phyloP scores from a whole-genome alignment of 2,329 filamentous ascomycete species.

The Aspergillus chevalieri region DNA sequence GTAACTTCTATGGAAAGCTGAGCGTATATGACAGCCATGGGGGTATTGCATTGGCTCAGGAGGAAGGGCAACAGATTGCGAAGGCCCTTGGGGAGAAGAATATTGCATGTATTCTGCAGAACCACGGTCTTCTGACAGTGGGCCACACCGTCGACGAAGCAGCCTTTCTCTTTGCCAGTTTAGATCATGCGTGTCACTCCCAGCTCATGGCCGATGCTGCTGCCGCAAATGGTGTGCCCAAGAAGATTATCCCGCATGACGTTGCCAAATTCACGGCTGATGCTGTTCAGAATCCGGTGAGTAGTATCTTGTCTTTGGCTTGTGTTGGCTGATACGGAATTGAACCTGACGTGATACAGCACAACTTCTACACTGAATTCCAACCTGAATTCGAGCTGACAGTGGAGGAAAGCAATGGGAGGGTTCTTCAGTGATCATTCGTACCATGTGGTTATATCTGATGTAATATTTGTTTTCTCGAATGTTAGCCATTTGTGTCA shows the following conservation, averaged over 20 bases:
- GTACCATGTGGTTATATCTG: no score
- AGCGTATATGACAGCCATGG: slow-evolving; percentile 36
- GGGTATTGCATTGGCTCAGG: slow-evolving; percentile 36
- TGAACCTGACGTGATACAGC: slow-evolving; percentile 19
- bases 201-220: slow-evolving; percentile 38
- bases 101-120: slow-evolving; percentile 37
- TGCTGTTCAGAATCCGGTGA: slow-evolving; percentile 30
- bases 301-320: slow-evolving; percentile 3
- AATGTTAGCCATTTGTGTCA: no score
- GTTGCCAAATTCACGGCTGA: slow-evolving; percentile 31
- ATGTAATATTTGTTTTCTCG: no score
- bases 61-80: slow-evolving; percentile 35
- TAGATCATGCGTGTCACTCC: slow-evolving; percentile 38
- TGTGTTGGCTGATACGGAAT: neutral
- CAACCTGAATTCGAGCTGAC: slow-evolving; percentile 35
- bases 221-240: slow-evolving; percentile 32
- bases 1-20: slow-evolving; percentile 34
- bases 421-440: slow-evolving; percentile 15
- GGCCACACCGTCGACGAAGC: slow-evolving; percentile 38
- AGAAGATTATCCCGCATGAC: slow-evolving; percentile 28
- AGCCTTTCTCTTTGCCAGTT: slow-evolving; percentile 33
- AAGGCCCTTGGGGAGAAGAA: slow-evolving; percentile 34
- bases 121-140: slow-evolving; percentile 38
- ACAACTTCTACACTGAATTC: slow-evolving; percentile 36
- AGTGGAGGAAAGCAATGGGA: slow-evolving; percentile 33